A percentile compares a stretch with the other conserved stretches of the same genome.
Conservation (phyloP, 1,284 basidiomycete species). For the Thelephora terrestris region DNA sequence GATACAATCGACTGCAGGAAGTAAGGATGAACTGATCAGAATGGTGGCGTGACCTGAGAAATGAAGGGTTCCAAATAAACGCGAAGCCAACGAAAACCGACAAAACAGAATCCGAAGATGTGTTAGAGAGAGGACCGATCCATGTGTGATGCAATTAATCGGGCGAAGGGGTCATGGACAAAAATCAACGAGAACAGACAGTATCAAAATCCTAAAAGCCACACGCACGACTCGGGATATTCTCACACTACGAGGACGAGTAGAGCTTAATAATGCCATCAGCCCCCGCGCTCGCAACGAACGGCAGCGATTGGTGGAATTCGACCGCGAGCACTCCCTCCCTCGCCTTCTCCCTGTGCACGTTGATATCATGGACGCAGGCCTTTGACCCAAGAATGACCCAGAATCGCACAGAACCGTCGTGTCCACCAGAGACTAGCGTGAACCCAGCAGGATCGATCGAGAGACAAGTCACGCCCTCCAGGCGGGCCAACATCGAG, state of each 20-base stretch:
- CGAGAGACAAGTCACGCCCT: conserved; percentile 84
- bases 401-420: conserved; percentile 94
- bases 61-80: too few relatives aligned
- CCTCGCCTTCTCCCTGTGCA: conserved; percentile 77
- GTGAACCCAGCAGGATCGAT: conserved; percentile 83
- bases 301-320: conserved; percentile 77
- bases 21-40: too few relatives aligned
- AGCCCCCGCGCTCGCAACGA: conserved; percentile 88
- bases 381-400: conserved; percentile 72
- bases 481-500: conserved; percentile 85
- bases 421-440: conserved; percentile 85
- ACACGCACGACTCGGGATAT: conserved; percentile 50
- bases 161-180: conserved; percentile 90
- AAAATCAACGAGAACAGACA: conserved; percentile 76
- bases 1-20: too few relatives aligned
- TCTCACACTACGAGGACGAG: conserved; percentile 50
- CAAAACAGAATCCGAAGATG: too few relatives aligned
- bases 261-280: conserved; percentile 93
- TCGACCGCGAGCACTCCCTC: conserved; percentile 91
- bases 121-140: too few relatives aligned
- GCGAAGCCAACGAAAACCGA: too few relatives aligned
- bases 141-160: too few relatives aligned
- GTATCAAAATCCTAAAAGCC: conserved; percentile 76
- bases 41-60: too few relatives aligned
- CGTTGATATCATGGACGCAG: conserved; percentile 86